Evolutionary conservation across 1,139 yeast species (phyloP).

Genomic region (Candida sp.): DNA sequence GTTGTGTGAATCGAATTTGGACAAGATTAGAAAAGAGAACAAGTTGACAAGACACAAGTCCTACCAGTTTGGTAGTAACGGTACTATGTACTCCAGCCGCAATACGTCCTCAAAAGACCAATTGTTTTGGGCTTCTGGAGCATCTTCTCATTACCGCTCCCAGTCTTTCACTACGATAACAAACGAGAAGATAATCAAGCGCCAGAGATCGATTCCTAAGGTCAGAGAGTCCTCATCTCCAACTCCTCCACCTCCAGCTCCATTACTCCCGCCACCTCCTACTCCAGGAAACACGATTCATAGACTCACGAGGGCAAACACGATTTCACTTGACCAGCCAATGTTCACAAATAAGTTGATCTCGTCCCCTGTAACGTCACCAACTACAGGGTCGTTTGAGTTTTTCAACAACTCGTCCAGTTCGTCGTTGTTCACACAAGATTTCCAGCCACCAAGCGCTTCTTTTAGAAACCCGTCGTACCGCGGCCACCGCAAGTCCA

Average conservation of each 20-base stretch:
- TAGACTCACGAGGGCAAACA: constrained; percentile 21
- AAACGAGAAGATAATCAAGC: constrained; percentile 38
- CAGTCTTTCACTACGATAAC: constrained; percentile 37
- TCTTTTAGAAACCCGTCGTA: constrained; percentile 22
- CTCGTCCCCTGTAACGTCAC: constrained; percentile 9
- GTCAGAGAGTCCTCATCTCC: constrained; percentile 6
- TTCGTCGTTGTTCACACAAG: constrained; percentile 10
- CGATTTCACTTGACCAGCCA: constrained; percentile 23
- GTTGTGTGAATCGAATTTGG: constrained; percentile 75
- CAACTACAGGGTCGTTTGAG: constrained; percentile 12
- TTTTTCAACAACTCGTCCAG: constrained; percentile 3
- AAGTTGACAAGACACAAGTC: constrained; percentile 46
- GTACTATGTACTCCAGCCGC: not conserved
- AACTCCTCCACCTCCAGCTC: not conserved
- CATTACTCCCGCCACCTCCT: not conserved
- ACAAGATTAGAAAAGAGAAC: constrained; percentile 64
- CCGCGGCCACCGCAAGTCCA: constrained; percentile 21
- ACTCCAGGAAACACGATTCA: constrained; percentile 4
- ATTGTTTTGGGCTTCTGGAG: constrained; percentile 1
- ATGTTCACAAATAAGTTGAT: constrained; percentile 13
- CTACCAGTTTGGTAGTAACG: constrained; percentile 20
- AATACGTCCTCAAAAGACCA: constrained; percentile 1
- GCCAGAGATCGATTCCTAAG: constrained; percentile 33
- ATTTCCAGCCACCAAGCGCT: constrained; percentile 39
- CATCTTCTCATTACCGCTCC: constrained; percentile 27